phyloP scores from a whole-genome alignment of 352 stramenopile genomes.

The Pythium apleroticum region DNA sequence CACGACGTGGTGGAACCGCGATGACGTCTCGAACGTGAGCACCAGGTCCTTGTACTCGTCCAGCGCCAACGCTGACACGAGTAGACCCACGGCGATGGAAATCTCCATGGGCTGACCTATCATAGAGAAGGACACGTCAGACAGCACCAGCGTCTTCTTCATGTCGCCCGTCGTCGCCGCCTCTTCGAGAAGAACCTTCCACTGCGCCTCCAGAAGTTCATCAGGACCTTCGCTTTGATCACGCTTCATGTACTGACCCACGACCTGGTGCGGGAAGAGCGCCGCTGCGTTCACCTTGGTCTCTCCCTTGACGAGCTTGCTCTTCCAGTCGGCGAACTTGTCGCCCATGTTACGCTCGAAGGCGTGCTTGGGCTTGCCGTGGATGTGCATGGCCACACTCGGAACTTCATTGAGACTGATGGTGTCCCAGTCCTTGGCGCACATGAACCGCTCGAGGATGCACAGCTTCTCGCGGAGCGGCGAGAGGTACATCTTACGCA shows the following conservation, averaged over 20 bases:
- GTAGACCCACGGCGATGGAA: slow-evolving; percentile 42
- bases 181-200: slow-evolving; percentile 41
- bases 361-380: slow-evolving; percentile 41
- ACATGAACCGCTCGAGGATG: slow-evolving; percentile 51
- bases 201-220: slow-evolving; percentile 53
- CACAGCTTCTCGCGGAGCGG: slow-evolving; percentile 39
- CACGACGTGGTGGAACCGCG: slow-evolving; percentile 41
- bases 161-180: slow-evolving; percentile 26
- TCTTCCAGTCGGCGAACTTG: slow-evolving; percentile 40
- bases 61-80: slow-evolving; percentile 39
- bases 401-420: slow-evolving; percentile 44
- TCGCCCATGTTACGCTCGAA: slow-evolving; percentile 39
- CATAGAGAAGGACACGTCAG: slow-evolving; percentile 52
- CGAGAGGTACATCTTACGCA: slow-evolving; percentile 50
- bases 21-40: slow-evolving; percentile 45
- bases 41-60: slow-evolving; percentile 59
- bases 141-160: slow-evolving; percentile 46
- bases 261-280: slow-evolving; percentile 53
- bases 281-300: slow-evolving; percentile 46
- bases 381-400: slow-evolving; percentile 48
- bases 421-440: slow-evolving; percentile 45
- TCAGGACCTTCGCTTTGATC: slow-evolving; percentile 23
- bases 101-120: slow-evolving; percentile 36
- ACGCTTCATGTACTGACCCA: slow-evolving; percentile 35
- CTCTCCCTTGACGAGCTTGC: slow-evolving; percentile 31